phyloP scores from a whole-genome alignment of 176 grass and related monocot genomes.

The Elymus sibiricus region DNA sequence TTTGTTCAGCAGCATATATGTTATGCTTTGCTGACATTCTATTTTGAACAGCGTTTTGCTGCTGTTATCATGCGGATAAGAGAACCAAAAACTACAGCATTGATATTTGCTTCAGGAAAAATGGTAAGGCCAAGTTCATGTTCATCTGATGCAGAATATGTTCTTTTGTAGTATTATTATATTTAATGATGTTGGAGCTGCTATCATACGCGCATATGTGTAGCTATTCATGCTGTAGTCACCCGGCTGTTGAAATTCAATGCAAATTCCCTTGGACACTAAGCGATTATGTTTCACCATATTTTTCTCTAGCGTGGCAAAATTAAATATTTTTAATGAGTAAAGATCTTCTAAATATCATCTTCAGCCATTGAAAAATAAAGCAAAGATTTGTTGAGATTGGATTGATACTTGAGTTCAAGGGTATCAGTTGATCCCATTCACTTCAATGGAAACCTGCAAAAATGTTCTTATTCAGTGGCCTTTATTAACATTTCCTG shows the following conservation, averaged over 20 bases:
- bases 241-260: background rate
- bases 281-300: background rate
- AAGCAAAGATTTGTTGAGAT: background rate
- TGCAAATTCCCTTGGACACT: background rate
- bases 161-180: background rate
- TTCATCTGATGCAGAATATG: background rate
- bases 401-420: background rate
- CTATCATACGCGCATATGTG: background rate
- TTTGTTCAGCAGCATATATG: background rate
- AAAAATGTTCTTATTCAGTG: background rate
- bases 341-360: background rate
- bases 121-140: conserved; percentile 45
- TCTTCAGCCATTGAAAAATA: background rate
- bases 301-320: background rate
- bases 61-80: conserved; percentile 86
- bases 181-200: background rate
- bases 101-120: conserved; percentile 82
- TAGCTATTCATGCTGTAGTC: background rate
- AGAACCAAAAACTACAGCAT: conserved; percentile 74
- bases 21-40: background rate
- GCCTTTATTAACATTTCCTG: background rate
- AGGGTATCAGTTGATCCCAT: background rate
- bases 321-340: background rate
- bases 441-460: background rate
- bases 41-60: conserved; percentile 62